Percentiles rank a stretch among this genome's conserved stretches.
phyloP scores from a whole-genome alignment of 768 basidiomycete species.

The Serendipita vermifera region DNA sequence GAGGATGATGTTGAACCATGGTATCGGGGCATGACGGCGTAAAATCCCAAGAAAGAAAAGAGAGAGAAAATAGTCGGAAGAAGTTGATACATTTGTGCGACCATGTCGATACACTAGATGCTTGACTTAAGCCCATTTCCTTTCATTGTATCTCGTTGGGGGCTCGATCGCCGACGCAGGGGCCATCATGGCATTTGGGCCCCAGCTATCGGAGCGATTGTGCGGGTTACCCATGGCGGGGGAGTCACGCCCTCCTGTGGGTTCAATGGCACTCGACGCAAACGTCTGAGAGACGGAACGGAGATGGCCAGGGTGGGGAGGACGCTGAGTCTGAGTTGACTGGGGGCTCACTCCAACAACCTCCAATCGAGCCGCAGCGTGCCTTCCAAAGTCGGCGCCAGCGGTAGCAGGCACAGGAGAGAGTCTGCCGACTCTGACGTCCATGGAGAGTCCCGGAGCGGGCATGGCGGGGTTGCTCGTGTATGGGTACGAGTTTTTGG shows the following conservation, averaged over 20 bases:
- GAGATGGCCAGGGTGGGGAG: not conserved
- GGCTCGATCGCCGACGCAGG: conserved; percentile 4
- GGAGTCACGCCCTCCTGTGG: not conserved
- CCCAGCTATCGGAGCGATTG: conserved; percentile 4
- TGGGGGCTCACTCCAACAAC: conserved; percentile 4
- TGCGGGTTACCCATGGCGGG: not conserved
- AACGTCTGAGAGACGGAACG: conserved; percentile 3
- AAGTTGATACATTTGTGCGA: too few species aligned
- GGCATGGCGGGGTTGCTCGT: conserved; percentile 38
- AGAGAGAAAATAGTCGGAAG: too few species aligned
- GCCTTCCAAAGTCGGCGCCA: conserved; percentile 72
- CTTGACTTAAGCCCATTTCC: too few species aligned
- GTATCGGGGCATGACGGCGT: too few species aligned
- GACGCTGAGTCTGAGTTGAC: not conserved
- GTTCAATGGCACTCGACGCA: not conserved
- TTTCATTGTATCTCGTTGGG: not conserved
- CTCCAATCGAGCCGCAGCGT: conserved; percentile 19
- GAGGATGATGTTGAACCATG: too few species aligned
- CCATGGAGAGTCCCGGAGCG: not conserved
- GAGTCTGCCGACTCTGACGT: conserved; percentile 30
- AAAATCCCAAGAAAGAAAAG: too few species aligned
- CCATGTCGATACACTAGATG: too few species aligned
- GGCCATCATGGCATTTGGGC: not conserved
- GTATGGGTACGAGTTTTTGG: conserved; percentile 37
- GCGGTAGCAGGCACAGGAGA: conserved; percentile 74